Evolutionary conservation across 768 basidiomycete genomes (phyloP).

Genomic region (Xerocomus brunneocitrinus): DNA sequence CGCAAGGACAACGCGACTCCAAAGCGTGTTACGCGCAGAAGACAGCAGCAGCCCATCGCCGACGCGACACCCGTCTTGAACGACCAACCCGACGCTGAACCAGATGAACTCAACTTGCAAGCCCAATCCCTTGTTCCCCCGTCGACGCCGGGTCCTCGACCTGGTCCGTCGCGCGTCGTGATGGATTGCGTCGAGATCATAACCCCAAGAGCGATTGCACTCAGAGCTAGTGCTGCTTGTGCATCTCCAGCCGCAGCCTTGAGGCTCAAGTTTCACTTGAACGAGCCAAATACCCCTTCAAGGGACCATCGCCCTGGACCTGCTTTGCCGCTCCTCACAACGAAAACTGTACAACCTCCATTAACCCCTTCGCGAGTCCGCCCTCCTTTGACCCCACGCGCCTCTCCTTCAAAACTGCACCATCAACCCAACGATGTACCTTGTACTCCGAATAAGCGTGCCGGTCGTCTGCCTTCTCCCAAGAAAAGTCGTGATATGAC

Average conservation of each 20-base stretch:
- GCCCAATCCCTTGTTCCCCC: conserved; percentile 11
- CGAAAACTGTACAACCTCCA: neutral
- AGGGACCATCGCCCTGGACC: neutral
- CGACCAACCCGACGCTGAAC: conserved; percentile 7
- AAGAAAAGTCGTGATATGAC: conserved; percentile 7
- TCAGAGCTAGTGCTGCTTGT: neutral
- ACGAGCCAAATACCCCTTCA: conserved; percentile 21
- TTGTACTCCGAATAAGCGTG: conserved; percentile 15
- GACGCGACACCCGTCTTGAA: conserved; percentile 4
- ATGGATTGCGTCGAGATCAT: conserved; percentile 31
- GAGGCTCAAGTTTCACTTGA: neutral
- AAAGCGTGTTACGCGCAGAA: conserved; percentile 33
- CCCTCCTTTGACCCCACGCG: conserved; percentile 12
- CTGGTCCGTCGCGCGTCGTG: conserved; percentile 18
- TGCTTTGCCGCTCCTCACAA: neutral
- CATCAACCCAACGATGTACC: conserved; percentile 6
- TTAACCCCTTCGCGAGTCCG: conserved; percentile 13
- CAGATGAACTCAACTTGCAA: conserved; percentile 31
- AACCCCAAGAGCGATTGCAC: conserved; percentile 19
- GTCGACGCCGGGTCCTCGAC: conserved; percentile 20
- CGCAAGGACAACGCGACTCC: conserved; percentile 36
- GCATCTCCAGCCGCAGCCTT: conserved; percentile 10
- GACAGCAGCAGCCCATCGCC: neutral
- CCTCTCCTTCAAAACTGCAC: conserved; percentile 15
- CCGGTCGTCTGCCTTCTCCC: conserved; percentile 4